Base-by-base conservation (phyloP, 305 asterid species). In the Rubia occidens region DNA sequence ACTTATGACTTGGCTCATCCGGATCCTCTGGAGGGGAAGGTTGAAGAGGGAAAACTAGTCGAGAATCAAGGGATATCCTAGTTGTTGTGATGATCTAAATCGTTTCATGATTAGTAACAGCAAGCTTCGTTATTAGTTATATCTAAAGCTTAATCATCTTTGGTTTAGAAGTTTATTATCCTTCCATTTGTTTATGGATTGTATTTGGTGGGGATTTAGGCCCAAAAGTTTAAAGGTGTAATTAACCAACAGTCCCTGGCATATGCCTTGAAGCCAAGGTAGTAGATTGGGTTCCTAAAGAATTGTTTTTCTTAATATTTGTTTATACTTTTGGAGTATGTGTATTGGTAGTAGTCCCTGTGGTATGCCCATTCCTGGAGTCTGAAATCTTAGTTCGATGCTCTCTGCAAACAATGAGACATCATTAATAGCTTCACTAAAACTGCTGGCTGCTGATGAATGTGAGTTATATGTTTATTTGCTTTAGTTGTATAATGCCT, bases 1-100 rank as follows among this genome's bases (percentile, higher is more conserved):
- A 90, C 99, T 53, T 94, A 90, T 55, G 99, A 94, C 74, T 71
- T 86, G 80, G 90, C 91, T 60, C 96, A 84, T 70, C 74, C 69
- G 55, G 79, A 73, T 45, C 67, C 61, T 26, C 71, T 73, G 49
- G 78, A 66, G 21, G 26, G 42, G 39, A 76, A 69, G 74, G 21
- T 72, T 29, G 86, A 77, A 49, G 84, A 71, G 45, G 91, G 81
- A 18, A 78, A 64, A 32, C 76, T 9, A 17, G 67, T 42, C 63
- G 40, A 67, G 11, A 51, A 53, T 53, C 71, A 64, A 45, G 75
- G 55, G 68, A 35, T 13, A 18, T 74, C 21, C n/a, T 78, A 77
- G 78, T 73, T 47, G 77, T 78, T 68, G 44, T 15, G 68, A 20
- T 32, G 18, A 24, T 32, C 6, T 45, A 40, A n/a, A 11, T 0